phyloP scores from a whole-genome alignment of 495 filamentous ascomycete species.

The Letharia columbiana region DNA sequence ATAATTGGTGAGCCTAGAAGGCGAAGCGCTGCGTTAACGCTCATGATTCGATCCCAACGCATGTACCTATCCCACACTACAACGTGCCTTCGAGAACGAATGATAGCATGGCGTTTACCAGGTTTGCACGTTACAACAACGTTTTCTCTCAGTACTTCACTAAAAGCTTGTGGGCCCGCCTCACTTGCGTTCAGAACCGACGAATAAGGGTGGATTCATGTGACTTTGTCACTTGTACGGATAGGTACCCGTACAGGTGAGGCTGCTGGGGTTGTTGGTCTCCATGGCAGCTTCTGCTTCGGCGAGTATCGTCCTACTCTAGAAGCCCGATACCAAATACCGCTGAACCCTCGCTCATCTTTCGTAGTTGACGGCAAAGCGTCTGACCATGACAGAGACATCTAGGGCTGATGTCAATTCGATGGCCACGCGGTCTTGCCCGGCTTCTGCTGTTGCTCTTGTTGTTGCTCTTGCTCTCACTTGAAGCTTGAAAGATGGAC shows the following conservation, averaged over 20 bases:
- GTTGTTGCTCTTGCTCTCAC: not conserved
- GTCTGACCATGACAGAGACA: not conserved
- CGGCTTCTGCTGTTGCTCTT: slow-evolving; percentile 1
- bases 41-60: slow-evolving; percentile 19
- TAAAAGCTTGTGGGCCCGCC: not conserved
- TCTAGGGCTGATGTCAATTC: not conserved
- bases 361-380: not conserved
- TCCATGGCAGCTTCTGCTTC: slow-evolving; percentile 5
- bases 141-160: slow-evolving; percentile 2
- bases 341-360: not conserved
- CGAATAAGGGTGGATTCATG: slow-evolving; percentile 16
- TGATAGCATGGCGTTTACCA: slow-evolving; percentile 23
- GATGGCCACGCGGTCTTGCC: slow-evolving; percentile 5
- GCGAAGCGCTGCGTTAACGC: slow-evolving; percentile 21
- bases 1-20: slow-evolving; percentile 16
- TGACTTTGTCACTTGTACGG: slow-evolving; percentile 20
- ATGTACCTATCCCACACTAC: slow-evolving; percentile 15
- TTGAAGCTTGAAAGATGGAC: slow-evolving; percentile 8
- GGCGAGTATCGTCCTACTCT: slow-evolving; percentile 7
- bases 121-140: slow-evolving; percentile 7
- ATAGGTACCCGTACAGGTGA: slow-evolving; percentile 13
- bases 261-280: slow-evolving; percentile 14
- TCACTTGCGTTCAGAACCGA: slow-evolving; percentile 13
- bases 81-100: slow-evolving; percentile 19
- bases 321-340: slow-evolving; percentile 9